These are phyloP conservation scores for Oemleria cerasiformis DNA, from an alignment of 306 rosid genomes.

Conservation along the genomic window DNA sequence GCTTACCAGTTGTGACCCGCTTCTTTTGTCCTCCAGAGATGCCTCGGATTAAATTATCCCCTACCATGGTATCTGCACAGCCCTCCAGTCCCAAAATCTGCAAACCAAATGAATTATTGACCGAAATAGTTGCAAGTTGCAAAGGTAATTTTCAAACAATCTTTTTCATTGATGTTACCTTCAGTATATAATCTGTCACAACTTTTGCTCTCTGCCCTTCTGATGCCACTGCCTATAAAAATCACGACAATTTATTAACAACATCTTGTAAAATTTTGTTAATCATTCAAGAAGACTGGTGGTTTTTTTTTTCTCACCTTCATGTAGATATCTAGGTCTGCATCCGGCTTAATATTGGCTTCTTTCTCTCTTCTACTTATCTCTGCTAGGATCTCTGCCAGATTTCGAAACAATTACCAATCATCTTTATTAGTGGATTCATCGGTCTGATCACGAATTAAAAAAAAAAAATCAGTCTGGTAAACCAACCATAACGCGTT, in stretches of 20 bases:
- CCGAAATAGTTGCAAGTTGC: background rate
- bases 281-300: too few relatives aligned
- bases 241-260: background rate
- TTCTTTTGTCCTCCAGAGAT: conserved; percentile 60
- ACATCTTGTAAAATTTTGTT: too few relatives aligned
- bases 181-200: conserved; percentile 19
- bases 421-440: background rate
- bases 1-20: conserved; percentile 58
- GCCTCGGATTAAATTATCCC: conserved; percentile 44
- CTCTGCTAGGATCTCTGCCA: conserved; percentile 19
- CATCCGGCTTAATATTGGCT: conserved; percentile 18
- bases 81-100: conserved; percentile 50
- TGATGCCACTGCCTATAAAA: conserved; percentile 3
- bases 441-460: background rate
- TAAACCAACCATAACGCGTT: conserved; percentile 22
- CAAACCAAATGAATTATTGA: background rate
- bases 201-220: conserved; percentile 10
- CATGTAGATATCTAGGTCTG: conserved; percentile 26
- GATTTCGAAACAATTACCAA: background rate
- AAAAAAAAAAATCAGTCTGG: background rate
- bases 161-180: conserved; percentile 5
- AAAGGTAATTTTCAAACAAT: background rate
- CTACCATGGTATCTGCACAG: conserved; percentile 54
- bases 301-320: conserved; percentile 13
- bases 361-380: conserved; percentile 25